Evolutionary conservation across 768 basidiomycete species (phyloP).

Genomic region (Rhizopogon vulgaris): DNA sequence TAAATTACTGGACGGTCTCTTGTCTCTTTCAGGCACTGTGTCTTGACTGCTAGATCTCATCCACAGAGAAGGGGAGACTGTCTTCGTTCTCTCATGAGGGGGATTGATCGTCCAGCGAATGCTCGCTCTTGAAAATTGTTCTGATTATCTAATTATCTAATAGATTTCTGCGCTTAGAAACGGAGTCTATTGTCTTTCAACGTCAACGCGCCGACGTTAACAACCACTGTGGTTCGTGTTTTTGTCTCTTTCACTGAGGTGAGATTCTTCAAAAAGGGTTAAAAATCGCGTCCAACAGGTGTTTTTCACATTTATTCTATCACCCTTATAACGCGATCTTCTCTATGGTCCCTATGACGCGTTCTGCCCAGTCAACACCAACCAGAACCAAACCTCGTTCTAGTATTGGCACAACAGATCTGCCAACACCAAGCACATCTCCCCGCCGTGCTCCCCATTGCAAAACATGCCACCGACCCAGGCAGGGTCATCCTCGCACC

Average conservation of each 20-base stretch:
- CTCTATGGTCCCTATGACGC: slow-evolving; percentile 19
- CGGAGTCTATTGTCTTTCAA: not conserved
- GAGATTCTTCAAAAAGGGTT: not conserved
- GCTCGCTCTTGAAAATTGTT: too few species aligned
- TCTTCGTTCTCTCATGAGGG: too few species aligned
- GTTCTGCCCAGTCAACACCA: slow-evolving; percentile 27
- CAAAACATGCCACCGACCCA: slow-evolving; percentile 47
- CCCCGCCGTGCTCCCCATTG: slow-evolving; percentile 50
- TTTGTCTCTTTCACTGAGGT: not conserved
- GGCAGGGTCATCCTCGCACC: slow-evolving; percentile 55
- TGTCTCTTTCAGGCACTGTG: too few species aligned
- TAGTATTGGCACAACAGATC: slow-evolving; percentile 1
- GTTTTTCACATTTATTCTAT: too few species aligned
- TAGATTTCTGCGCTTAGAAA: too few species aligned
- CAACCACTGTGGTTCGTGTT: not conserved
- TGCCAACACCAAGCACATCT: slow-evolving; percentile 27
- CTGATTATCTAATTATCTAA: too few species aligned
- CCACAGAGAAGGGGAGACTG: too few species aligned
- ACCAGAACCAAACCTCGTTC: slow-evolving; percentile 11
- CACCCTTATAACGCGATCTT: not conserved
- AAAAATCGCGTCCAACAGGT: not conserved
- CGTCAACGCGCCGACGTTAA: too few species aligned
- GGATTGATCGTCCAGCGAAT: too few species aligned
- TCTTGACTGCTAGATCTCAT: too few species aligned
- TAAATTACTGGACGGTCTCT: too few species aligned